These are phyloP conservation scores for Priceomyces medius DNA, from an alignment of 805 yeast genomes.

Conservation along the genomic window DNA sequence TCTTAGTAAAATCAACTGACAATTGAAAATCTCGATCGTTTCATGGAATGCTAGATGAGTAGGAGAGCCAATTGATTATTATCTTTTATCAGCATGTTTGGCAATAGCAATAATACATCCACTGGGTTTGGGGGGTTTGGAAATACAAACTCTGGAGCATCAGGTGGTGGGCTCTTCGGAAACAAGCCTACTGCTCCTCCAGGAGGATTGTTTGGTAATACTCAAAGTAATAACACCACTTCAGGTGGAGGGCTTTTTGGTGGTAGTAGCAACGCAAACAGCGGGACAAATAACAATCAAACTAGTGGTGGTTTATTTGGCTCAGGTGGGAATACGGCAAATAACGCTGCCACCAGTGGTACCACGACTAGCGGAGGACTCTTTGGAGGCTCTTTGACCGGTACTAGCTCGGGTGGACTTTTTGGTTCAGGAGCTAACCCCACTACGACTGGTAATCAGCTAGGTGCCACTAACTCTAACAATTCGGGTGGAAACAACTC, in stretches of 20 bases:
- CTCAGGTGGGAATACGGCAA: constrained; percentile 7
- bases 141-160: neutral
- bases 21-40: neutral
- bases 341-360: neutral
- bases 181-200: constrained; percentile 10
- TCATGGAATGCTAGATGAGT: neutral
- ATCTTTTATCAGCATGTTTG: neutral
- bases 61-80: neutral
- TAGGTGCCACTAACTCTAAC: neutral
- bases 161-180: constrained; percentile 15
- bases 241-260: constrained; percentile 23
- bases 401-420: neutral
- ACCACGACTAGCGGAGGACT: neutral
- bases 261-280: constrained; percentile 8
- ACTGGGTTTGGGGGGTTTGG: constrained; percentile 15
- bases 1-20: neutral
- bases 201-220: constrained; percentile 8
- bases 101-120: constrained; percentile 7
- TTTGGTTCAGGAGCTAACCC: neutral
- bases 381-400: neutral
- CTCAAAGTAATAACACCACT: neutral
- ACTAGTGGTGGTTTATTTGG: constrained; percentile 20
- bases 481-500: neutral
- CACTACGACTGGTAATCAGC: neutral
- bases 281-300: constrained; percentile 7